phyloP scores from a whole-genome alignment of 2,329 filamentous ascomycete species.

The Alternaria gaisen region DNA sequence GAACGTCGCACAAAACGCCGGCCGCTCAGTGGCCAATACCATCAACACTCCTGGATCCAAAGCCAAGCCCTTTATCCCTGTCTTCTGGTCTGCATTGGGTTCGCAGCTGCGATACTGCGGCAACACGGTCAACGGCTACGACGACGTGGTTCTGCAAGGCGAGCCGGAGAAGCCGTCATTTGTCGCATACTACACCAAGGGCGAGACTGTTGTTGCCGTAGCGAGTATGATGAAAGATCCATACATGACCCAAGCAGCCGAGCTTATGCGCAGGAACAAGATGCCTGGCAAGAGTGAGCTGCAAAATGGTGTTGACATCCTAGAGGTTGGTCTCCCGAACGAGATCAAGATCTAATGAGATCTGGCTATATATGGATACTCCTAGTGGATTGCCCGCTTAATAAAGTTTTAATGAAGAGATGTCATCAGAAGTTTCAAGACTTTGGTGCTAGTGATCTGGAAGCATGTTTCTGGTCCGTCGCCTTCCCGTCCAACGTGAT shows the following conservation, averaged over 20 bases:
- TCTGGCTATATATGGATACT: not conserved
- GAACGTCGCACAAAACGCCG: slow-evolving; percentile 96
- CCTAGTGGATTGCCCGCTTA: not conserved
- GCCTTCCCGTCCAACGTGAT: not conserved
- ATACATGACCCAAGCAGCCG: slow-evolving; percentile 72
- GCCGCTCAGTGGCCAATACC: slow-evolving; percentile 78
- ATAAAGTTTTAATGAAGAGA: not conserved
- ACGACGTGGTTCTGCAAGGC: slow-evolving; percentile 83
- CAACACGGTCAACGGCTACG: slow-evolving; percentile 82
- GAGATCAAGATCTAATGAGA: slow-evolving; percentile 55
- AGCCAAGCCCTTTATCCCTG: slow-evolving; percentile 81
- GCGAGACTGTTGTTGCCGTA: slow-evolving; percentile 86
- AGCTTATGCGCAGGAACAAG: slow-evolving; percentile 81
- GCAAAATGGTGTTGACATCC: slow-evolving; percentile 64
- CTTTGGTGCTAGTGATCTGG: not conserved
- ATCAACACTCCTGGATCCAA: slow-evolving; percentile 73
- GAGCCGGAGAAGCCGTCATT: slow-evolving; percentile 77
- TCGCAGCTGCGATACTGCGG: slow-evolving; percentile 93
- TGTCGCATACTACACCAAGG: slow-evolving; percentile 86
- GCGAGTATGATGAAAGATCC: slow-evolving; percentile 92
- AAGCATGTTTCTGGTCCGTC: not conserved
- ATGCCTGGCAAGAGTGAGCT: slow-evolving; percentile 87
- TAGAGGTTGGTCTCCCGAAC: slow-evolving; percentile 56
- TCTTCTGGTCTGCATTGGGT: slow-evolving; percentile 96
- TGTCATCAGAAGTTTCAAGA: not conserved